These are phyloP conservation scores for Globisporangium camurandrum DNA, from an alignment of 352 stramenopile species.

Conservation along the genomic window DNA sequence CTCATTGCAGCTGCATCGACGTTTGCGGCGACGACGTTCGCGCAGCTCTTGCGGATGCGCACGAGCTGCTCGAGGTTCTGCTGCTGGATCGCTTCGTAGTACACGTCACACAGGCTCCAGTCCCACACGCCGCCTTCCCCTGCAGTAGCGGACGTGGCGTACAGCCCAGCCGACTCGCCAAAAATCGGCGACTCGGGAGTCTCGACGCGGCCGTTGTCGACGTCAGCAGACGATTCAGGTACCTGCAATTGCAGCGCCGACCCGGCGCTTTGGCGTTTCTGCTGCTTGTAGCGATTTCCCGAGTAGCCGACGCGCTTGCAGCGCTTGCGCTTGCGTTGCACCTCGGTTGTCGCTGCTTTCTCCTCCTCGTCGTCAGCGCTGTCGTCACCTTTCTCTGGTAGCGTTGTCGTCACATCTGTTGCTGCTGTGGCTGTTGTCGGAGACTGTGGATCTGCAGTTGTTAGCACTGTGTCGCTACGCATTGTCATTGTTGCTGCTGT, in stretches of 20 bases:
- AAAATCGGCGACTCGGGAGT: constrained; percentile 35
- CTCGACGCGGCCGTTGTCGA: constrained; percentile 6
- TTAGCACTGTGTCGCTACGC: no score
- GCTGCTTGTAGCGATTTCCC: constrained; percentile 12
- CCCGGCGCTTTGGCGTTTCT: constrained; percentile 10
- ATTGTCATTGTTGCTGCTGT: no score
- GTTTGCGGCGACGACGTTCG: constrained; percentile 47
- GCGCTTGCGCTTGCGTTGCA: constrained; percentile 29
- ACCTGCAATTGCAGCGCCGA: constrained; percentile 18
- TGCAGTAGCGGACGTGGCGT: constrained; percentile 24
- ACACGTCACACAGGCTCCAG: constrained; percentile 52
- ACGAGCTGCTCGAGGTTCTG: constrained; percentile 46
- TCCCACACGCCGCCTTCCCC: constrained; percentile 41
- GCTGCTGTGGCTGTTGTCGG: no score
- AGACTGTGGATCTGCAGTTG: no score
- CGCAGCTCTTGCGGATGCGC: constrained; percentile 40
- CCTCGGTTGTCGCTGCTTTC: background rate
- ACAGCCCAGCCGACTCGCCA: constrained; percentile 29
- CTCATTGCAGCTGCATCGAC: constrained; percentile 12
- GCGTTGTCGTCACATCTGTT: no score
- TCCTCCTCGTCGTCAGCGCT: no score
- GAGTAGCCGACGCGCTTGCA: constrained; percentile 35
- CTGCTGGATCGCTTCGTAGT: constrained; percentile 47
- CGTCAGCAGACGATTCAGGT: constrained; percentile 13
- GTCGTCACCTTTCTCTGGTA: no score